These are phyloP conservation scores for Diaporthe citrichinensis DNA, from an alignment of 2,329 filamentous ascomycete genomes.

Conservation along the genomic window DNA sequence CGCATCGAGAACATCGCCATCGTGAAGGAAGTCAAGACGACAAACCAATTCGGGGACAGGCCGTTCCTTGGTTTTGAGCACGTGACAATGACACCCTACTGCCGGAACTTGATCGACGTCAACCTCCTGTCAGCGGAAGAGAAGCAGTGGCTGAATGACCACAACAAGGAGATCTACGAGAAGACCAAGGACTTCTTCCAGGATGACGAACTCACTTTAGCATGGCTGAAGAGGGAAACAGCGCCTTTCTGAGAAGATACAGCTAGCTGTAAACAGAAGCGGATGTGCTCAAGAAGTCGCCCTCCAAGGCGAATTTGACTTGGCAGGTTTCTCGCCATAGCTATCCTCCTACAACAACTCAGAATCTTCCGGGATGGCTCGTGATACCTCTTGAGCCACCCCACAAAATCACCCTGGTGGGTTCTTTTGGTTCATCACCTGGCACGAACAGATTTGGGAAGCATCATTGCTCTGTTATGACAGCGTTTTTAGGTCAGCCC, in stretches of 20 bases:
- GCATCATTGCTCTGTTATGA: neutral
- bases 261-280: constrained; percentile 45
- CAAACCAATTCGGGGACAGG: constrained; percentile 91
- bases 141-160: constrained; percentile 88
- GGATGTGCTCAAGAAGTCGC: neutral
- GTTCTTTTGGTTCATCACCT: neutral
- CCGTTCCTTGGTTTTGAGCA: constrained; percentile 96
- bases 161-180: constrained; percentile 83
- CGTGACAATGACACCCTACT: constrained; percentile 97
- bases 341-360: no score
- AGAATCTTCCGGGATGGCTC: neutral
- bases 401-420: neutral
- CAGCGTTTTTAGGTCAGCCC: neutral
- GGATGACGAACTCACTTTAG: constrained; percentile 77
- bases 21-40: constrained; percentile 89
- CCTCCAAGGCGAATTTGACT: neutral
- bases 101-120: constrained; percentile 86
- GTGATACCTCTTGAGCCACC: no score
- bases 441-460: neutral
- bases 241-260: constrained; percentile 62
- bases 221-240: constrained; percentile 93
- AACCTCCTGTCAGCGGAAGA: constrained; percentile 80
- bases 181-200: constrained; percentile 86
- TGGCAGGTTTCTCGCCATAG: neutral
- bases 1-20: constrained; percentile 97